Evolutionary conservation across 805 yeast genomes (phyloP).

Genomic region (Teunomyces funiuensis): DNA sequence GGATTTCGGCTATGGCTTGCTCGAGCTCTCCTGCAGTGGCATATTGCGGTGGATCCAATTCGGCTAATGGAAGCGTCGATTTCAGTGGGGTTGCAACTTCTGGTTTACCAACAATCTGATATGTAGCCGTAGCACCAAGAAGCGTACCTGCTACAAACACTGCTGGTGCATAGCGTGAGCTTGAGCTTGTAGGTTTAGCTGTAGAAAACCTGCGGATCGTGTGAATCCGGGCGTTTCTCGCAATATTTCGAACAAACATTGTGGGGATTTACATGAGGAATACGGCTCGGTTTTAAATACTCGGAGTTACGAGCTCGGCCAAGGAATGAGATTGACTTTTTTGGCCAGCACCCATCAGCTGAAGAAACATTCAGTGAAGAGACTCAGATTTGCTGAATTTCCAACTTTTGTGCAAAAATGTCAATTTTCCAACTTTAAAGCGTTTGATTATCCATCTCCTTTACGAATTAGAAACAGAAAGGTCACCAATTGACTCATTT

Average conservation of each 20-base stretch:
- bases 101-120: background rate
- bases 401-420: no score
- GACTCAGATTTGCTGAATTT: no score
- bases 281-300: background rate
- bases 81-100: background rate
- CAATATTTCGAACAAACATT: background rate
- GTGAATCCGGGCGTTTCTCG: no score
- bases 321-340: no score
- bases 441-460: no score
- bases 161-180: background rate
- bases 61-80: conserved; percentile 15
- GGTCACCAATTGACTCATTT: no score
- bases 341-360: no score
- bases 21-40: conserved; percentile 19
- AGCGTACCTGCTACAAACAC: background rate
- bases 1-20: conserved; percentile 24
- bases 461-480: no score
- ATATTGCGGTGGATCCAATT: conserved; percentile 22
- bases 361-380: no score
- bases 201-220: no score
- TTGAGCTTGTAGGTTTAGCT: no score
- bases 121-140: background rate
- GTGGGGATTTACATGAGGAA: background rate
- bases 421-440: no score
- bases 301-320: background rate